A percentile compares a stretch with the other conserved stretches of the same genome.
Conservation (phyloP, 23 red algal species). For the Gracilaria vermiculophylla region DNA sequence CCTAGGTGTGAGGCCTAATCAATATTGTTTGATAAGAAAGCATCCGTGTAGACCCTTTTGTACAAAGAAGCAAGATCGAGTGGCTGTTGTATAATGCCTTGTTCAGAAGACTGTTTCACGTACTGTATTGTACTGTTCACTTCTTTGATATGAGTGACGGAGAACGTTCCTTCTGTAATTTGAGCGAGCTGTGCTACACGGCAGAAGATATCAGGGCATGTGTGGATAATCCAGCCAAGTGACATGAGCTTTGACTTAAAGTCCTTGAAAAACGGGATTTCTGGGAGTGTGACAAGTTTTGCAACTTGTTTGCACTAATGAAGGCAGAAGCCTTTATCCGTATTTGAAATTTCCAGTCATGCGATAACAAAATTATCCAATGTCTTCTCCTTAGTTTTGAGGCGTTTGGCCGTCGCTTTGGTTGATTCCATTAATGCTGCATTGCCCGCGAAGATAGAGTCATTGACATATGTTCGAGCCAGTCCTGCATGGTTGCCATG, state of each 20-base stretch:
- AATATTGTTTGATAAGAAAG: slow-evolving; percentile 19
- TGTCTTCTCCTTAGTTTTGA: background rate
- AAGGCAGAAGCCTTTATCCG: background rate
- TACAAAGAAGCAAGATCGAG: slow-evolving; percentile 26
- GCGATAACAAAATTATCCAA: slow-evolving; percentile 43
- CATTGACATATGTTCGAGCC: slow-evolving; percentile 18
- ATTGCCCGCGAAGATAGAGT: slow-evolving; percentile 4
- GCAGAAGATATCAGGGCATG: background rate
- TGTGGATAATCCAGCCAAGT: slow-evolving; percentile 40
- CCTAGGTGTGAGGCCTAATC: slow-evolving; percentile 53
- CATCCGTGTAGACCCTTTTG: slow-evolving; percentile 30
- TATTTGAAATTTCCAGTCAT: slow-evolving; percentile 4
- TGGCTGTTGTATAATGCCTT: background rate
- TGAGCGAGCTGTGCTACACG: background rate
- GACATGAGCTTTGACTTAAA: background rate
- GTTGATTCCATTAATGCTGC: slow-evolving; percentile 12
- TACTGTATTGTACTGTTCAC: slow-evolving; percentile 4
- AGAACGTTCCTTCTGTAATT: slow-evolving; percentile 14
- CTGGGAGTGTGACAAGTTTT: background rate
- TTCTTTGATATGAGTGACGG: background rate
- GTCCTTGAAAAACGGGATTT: background rate
- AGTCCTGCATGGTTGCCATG: background rate
- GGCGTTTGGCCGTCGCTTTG: background rate
- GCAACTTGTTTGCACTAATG: slow-evolving; percentile 16
- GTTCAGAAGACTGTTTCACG: background rate